Conservation (phyloP, 2,329 filamentous ascomycete species). For the Aspergillus fijiensis region DNA sequence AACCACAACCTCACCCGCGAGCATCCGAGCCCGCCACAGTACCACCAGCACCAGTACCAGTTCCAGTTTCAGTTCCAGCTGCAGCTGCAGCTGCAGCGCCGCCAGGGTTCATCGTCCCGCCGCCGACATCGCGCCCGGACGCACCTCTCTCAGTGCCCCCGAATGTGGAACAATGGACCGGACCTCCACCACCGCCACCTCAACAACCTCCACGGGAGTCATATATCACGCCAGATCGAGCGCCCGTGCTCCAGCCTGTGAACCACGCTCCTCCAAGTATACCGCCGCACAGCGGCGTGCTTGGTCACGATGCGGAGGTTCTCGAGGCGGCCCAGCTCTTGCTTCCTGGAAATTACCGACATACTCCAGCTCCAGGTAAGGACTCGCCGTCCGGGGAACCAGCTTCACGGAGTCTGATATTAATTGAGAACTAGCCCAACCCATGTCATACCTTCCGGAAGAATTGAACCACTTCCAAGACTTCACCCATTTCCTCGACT, state of each 20-base stretch:
- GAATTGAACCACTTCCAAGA: slow-evolving; percentile 38
- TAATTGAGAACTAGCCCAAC: slow-evolving; percentile 22
- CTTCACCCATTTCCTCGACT: slow-evolving; percentile 38
- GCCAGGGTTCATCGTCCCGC: slow-evolving; percentile 1
- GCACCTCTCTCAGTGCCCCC: slow-evolving; percentile 25
- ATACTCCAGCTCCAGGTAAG: slow-evolving; percentile 17
- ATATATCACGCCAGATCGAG: slow-evolving; percentile 28
- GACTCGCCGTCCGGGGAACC: neutral
- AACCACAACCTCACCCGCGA: slow-evolving; percentile 17
- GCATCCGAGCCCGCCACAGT: slow-evolving; percentile 18
- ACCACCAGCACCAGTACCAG: slow-evolving; percentile 18
- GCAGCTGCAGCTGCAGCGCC: too few relatives aligned
- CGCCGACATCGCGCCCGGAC: slow-evolving; percentile 19
- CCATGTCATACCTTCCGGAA: slow-evolving; percentile 32
- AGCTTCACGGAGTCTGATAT: neutral
- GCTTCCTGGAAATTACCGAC: slow-evolving; percentile 31
- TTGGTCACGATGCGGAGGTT: slow-evolving; percentile 35
- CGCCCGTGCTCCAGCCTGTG: slow-evolving; percentile 19
- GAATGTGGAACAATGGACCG: slow-evolving; percentile 28
- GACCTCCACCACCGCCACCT: slow-evolving; percentile 17
- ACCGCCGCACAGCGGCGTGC: slow-evolving; percentile 20
- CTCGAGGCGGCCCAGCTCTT: slow-evolving; percentile 42
- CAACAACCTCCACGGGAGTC: slow-evolving; percentile 22
- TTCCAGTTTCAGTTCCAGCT: slow-evolving; percentile 24
- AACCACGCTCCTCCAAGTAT: slow-evolving; percentile 15